Base-by-base conservation (phyloP, 495 filamentous ascomycete species). In the Apodospora peruviana region DNA sequence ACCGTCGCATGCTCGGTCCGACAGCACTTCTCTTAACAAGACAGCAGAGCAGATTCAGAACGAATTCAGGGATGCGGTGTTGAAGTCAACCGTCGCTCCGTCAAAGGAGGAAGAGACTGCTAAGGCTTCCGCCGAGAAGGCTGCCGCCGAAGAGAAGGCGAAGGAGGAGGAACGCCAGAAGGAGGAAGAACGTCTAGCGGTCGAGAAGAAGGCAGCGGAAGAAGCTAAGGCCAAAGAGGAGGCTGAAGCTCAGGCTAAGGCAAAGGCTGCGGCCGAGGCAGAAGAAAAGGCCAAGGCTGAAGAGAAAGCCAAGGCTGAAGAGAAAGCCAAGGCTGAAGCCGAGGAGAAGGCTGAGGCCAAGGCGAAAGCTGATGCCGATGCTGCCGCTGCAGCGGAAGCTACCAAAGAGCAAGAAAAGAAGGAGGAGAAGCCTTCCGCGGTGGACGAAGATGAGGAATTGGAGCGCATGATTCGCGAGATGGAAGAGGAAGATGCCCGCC, bases 221-320 rank as follows among this genome's bases (percentile, higher is more conserved):
- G 85, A 91, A 37, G 75, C 78, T 52, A 72, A 75, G 23, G 76
- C 78, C 35, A 72, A 74, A 41, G 75, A 77, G 52, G 69, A 73
- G 41, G 64, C 69, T n/a, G 72, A 79, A 20, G 67, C 68, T 34
- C 34, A 77, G 44, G 62, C 71, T 22, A 76, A 73, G 57, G 62
- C 43, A 57, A 46, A 57, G 43, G 71, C 86, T 65, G 76, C 79
- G 56, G 83, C 84, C 44, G 82, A 81, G 29, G 83, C 85, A 21
- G 77, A 81, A 19, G 80, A 89, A 51, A 79, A 81, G 47, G 73
- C 74, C 45, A 83, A 83, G 64, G 78, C 80, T 46, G 73, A 72
- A 55, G 73, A 72, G 43, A 72, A 73, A 36, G 76, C 78, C 53
- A 71, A 75, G 21, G 76, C 78, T 38, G 72, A 73, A 43, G 74